phyloP scores from a whole-genome alignment of 768 basidiomycete genomes.

The Trametes sanguinea region DNA sequence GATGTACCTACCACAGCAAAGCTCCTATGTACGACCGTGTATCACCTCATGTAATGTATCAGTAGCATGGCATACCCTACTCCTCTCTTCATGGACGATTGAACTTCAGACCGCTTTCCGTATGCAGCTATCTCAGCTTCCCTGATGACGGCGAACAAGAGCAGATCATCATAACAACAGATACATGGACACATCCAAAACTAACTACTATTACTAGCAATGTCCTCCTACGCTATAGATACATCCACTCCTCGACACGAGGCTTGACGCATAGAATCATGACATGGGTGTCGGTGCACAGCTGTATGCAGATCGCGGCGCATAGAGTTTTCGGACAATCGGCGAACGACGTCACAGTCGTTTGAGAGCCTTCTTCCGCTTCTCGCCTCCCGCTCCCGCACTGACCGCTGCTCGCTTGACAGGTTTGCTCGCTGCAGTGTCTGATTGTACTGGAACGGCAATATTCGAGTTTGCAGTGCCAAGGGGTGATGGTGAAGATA shows the following conservation, averaged over 20 bases:
- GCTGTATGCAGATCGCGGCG: background rate
- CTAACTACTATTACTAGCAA: background rate
- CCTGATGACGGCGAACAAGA: background rate
- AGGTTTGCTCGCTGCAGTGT: conserved; percentile 53
- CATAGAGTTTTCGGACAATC: background rate
- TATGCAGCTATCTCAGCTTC: background rate
- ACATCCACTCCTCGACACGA: background rate
- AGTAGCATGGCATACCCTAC: too few relatives aligned
- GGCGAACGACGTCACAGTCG: conserved; percentile 49
- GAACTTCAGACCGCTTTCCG: too few relatives aligned
- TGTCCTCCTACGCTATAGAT: conserved; percentile 8
- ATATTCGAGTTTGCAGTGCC: conserved; percentile 74
- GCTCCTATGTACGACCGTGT: too few relatives aligned
- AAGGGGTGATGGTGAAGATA: conserved; percentile 67
- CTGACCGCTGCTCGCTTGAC: conserved; percentile 66
- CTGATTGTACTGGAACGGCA: conserved; percentile 30
- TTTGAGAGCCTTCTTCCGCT: conserved; percentile 88
- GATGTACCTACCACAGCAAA: too few relatives aligned
- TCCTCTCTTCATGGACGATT: too few relatives aligned
- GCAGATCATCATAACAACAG: conserved; percentile 18
- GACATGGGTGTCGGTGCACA: background rate
- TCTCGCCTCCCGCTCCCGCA: conserved; percentile 61
- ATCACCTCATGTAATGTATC: too few relatives aligned
- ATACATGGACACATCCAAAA: conserved; percentile 13
- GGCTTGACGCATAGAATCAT: background rate